Base-by-base conservation (phyloP, 345 rosid species). In the Melastoma malabathricum region DNA sequence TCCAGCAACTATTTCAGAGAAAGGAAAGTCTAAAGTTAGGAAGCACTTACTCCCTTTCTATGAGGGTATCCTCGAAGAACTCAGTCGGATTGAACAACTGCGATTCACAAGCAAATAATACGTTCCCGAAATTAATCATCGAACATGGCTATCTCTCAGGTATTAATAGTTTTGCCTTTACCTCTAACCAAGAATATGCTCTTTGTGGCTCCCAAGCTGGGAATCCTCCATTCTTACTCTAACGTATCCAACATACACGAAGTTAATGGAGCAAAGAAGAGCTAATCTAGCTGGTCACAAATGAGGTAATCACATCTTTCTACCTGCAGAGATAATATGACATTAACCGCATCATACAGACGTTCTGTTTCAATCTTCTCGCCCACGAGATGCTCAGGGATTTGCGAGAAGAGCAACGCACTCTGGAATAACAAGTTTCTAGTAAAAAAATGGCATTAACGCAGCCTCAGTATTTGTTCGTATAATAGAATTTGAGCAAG, bases 201-300 rank as follows among this genome's bases (percentile, higher is more conserved):
- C 78, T 62, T 55, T 60, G 74, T 44, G 75, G 74, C 63, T 76
- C 82, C 78, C 78, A 76, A 20, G 74, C 76, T 1, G 76, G 63
- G 48, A 73, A 76, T 13, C 82, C 78, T 3, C 82, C 78, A 63
- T 76, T 73, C 15, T 45, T 56, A 45, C 82, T 70, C 78, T 76
- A 65, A 22, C 55, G 20, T 22, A 22, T 22, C 25, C 25, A 22
- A 22, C 25, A 22, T 22, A 22, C 25, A 22, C 25, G 25, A 22
- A 22, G 25, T 22, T 22, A 22, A 4, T 4, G 25, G 25, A 22
- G 25, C 25, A 22, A 22, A 22, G 25, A 22, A 22, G 25, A 22
- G 25, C 4, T 2, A 22, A 22, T 22, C 25, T 22, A 22, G 25
- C 25, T 22, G 25, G 25, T 22, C 25, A 22, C 25, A 22, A 22